A percentile compares a stretch with the other conserved stretches of the same genome.
phyloP scores from a whole-genome alignment of 1,139 yeast species.

The Suhomyces atakaporum region DNA sequence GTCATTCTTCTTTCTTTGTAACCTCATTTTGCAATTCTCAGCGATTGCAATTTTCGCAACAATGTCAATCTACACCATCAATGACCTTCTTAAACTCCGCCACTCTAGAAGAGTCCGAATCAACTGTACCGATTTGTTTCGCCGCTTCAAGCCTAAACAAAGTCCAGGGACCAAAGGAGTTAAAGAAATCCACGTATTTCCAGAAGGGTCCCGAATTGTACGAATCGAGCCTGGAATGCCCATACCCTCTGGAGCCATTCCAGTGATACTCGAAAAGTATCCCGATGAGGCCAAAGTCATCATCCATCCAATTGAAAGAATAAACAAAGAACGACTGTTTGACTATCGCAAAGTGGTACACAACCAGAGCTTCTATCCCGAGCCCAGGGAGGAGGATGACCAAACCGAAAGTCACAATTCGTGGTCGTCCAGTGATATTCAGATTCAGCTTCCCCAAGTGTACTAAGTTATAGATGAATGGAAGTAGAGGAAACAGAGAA shows the following conservation, averaged over 20 bases:
- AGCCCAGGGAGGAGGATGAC: neutral
- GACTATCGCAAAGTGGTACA: neutral
- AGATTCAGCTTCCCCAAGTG: conserved; percentile 14
- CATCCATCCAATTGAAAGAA: neutral
- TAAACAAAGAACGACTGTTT: neutral
- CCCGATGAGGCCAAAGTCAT: neutral
- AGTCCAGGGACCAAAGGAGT: neutral
- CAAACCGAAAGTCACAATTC: conserved; percentile 10
- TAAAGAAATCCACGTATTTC: conserved; percentile 10
- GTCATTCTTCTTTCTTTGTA: too few relatives aligned
- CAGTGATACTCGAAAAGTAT: conserved; percentile 10
- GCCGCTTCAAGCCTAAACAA: neutral
- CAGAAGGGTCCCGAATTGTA: conserved; percentile 23
- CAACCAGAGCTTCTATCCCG: conserved; percentile 12
- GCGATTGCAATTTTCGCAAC: too few relatives aligned
- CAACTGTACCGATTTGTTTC: conserved; percentile 7
- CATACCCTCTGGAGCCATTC: conserved; percentile 30
- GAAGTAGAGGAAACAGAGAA: too few relatives aligned
- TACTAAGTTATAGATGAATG: too few relatives aligned
- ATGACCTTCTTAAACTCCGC: conserved; percentile 12
- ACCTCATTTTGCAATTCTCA: too few relatives aligned
- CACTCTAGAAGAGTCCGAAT: conserved; percentile 7
- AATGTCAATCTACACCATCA: conserved; percentile 11
- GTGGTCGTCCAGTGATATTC: conserved; percentile 16
- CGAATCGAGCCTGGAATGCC: conserved; percentile 26